Percentiles rank a stretch among this genome's conserved stretches.
phyloP scores from a whole-genome alignment of 2,329 filamentous ascomycete genomes.

The Aspergillus intermedius region DNA sequence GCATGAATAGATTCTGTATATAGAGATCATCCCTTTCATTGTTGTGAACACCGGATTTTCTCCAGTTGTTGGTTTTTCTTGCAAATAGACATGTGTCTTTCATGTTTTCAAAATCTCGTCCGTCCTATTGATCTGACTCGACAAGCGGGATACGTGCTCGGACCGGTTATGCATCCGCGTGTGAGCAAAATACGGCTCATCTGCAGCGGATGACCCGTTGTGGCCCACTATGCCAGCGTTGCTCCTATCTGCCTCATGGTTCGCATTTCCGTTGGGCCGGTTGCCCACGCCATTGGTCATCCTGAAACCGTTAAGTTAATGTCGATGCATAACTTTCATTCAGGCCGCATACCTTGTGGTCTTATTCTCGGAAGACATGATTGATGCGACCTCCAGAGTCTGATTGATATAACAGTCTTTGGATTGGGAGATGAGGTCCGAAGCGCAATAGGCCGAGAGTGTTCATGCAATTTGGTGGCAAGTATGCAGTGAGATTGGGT shows the following conservation, averaged over 20 bases:
- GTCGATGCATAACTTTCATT: background rate
- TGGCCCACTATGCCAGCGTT: slow-evolving; percentile 19
- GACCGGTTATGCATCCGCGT: slow-evolving; percentile 26
- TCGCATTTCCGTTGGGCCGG: slow-evolving; percentile 22
- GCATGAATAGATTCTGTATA: slow-evolving; percentile 5
- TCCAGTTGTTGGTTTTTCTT: background rate
- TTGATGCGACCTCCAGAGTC: background rate
- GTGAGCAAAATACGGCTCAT: slow-evolving; percentile 27
- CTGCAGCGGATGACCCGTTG: slow-evolving; percentile 19
- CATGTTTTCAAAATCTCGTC: slow-evolving; percentile 23
- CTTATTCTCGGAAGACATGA: background rate
- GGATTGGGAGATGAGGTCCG: background rate
- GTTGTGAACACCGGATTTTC: background rate
- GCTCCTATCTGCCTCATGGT: slow-evolving; percentile 19
- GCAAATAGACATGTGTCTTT: slow-evolving; percentile 5
- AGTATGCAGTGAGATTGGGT: background rate
- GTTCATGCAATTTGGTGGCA: background rate
- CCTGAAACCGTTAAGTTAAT: slow-evolving; percentile 2
- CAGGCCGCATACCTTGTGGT: background rate
- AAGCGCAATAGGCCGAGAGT: background rate
- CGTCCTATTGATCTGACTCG: slow-evolving; percentile 23
- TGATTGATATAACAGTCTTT: background rate
- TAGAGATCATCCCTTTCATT: slow-evolving; percentile 3
- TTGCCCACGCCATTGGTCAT: slow-evolving; percentile 19
- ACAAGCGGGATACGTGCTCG: slow-evolving; percentile 23